Conservation (phyloP, 495 filamentous ascomycete species). For the Tuber melanosporum region DNA sequence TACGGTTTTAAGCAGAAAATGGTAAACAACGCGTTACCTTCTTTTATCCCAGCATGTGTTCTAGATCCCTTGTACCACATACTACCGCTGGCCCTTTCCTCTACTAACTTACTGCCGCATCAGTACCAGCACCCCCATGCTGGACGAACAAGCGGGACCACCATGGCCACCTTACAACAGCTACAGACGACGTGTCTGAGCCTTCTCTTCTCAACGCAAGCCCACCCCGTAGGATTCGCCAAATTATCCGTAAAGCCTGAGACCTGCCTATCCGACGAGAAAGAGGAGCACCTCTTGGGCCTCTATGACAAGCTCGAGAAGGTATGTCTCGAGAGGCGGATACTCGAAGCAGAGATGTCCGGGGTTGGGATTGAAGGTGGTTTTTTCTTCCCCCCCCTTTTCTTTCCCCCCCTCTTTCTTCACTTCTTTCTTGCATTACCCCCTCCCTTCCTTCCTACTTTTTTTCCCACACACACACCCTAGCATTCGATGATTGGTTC, state of each 20-base stretch:
- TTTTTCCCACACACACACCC: neutral
- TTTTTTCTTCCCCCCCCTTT: neutral
- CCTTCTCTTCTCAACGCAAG: conserved; percentile 37
- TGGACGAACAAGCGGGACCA: neutral
- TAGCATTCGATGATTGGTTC: neutral
- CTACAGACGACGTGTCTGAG: conserved; percentile 35
- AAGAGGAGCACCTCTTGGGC: conserved; percentile 28
- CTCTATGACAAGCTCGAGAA: conserved; percentile 35
- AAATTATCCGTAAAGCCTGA: conserved; percentile 19
- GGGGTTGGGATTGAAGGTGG: conserved; percentile 21
- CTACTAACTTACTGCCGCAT: neutral
- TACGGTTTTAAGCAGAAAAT: neutral
- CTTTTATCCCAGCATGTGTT: neutral
- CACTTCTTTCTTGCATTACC: conserved; percentile 1
- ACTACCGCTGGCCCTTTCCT: neutral
- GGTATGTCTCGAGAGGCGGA: conserved; percentile 29
- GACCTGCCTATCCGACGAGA: conserved; percentile 21
- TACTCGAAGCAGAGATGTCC: conserved; percentile 27
- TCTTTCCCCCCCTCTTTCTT: conserved; percentile 5
- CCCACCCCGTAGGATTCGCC: conserved; percentile 37
- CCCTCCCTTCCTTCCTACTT: neutral
- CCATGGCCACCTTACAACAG: conserved; percentile 34
- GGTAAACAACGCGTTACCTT: neutral
- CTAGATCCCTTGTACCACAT: neutral
- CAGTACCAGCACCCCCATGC: neutral